phyloP scores from a whole-genome alignment of 192 early-diverging fungal genomes.

The Coemansia sp. region DNA sequence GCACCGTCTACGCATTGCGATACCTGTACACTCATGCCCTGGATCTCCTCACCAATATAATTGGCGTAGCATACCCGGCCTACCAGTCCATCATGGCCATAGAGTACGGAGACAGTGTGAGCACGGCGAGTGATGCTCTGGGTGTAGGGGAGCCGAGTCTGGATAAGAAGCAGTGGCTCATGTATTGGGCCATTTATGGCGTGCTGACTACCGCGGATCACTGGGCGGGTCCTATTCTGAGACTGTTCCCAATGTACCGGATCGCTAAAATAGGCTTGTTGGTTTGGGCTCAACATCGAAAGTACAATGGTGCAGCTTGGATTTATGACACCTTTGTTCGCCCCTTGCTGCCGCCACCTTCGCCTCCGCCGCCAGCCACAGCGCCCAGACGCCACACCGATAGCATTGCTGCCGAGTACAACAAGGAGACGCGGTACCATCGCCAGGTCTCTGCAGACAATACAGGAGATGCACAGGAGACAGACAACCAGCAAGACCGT shows the following conservation, averaged over 20 bases:
- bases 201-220: constrained; percentile 49
- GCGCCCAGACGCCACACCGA: neutral
- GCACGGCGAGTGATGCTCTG: constrained; percentile 20
- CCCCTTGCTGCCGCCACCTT: constrained; percentile 42
- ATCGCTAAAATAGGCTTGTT: constrained; percentile 44
- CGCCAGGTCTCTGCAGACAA: neutral
- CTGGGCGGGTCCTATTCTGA: constrained; percentile 47
- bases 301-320: constrained; percentile 50
- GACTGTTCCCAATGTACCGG: constrained; percentile 49
- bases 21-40: constrained; percentile 42
- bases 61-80: constrained; percentile 48
- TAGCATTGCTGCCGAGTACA: neutral
- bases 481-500: neutral
- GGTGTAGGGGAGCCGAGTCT: constrained; percentile 31
- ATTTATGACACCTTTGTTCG: constrained; percentile 48
- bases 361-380: neutral
- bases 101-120: constrained; percentile 27
- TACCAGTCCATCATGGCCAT: constrained; percentile 54
- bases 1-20: constrained; percentile 36
- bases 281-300: constrained; percentile 48
- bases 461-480: neutral
- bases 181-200: constrained; percentile 52
- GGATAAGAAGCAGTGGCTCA: constrained; percentile 52
- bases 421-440: neutral
- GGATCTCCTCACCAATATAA: constrained; percentile 46